Conservation (phyloP, 306 rosid genomes). For the Sophora flavescens region DNA sequence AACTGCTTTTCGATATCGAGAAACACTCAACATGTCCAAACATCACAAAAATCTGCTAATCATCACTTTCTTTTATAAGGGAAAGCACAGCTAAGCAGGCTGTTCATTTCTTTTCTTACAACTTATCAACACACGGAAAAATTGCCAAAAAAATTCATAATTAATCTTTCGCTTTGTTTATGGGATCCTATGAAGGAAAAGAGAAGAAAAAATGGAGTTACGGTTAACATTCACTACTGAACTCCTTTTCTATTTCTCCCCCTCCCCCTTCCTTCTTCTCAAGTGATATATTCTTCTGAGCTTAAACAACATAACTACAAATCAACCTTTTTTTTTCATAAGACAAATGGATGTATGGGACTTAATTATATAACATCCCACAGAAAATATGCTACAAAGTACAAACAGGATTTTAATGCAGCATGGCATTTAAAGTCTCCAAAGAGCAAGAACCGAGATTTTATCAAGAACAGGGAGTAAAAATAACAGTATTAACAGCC, state of each 20-base stretch:
- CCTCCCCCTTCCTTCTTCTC: not conserved
- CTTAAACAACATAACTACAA: constrained; percentile 3
- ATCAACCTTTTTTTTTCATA: too few species aligned
- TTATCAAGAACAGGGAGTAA: not conserved
- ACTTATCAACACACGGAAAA: not conserved
- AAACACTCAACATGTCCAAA: not conserved
- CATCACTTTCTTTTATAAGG: constrained; percentile 3
- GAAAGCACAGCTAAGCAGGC: not conserved
- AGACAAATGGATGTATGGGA: too few species aligned
- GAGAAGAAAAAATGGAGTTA: constrained; percentile 5
- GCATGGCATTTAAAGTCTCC: not conserved
- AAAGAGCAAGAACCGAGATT: not conserved
- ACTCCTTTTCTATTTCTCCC: not conserved
- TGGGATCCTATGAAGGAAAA: not conserved
- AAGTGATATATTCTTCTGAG: not conserved
- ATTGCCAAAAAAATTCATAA: not conserved
- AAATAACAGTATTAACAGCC: constrained; percentile 1
- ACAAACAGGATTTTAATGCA: not conserved
- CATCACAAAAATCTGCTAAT: not conserved
- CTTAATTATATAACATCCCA: constrained; percentile 12
- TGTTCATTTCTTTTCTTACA: not conserved
- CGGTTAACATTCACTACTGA: too few species aligned
- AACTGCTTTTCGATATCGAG: constrained; percentile 12
- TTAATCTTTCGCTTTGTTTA: constrained; percentile 10
- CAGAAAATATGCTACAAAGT: not conserved